Base-by-base conservation (phyloP, 495 filamentous ascomycete genomes). In the Monascus purpureus region DNA sequence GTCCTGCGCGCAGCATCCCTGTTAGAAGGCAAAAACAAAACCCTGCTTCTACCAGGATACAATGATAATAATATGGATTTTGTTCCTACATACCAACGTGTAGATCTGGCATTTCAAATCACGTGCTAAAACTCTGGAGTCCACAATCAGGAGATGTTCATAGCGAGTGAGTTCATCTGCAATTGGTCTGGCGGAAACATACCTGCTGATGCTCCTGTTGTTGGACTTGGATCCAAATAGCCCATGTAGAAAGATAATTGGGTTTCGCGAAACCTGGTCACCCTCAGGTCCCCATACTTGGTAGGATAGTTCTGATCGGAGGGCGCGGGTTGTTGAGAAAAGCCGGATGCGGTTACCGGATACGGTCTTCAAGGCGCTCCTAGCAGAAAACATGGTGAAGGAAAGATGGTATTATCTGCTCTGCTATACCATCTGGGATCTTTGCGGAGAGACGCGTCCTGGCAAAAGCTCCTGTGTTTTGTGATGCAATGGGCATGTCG, bases 171-270 rank as follows among this genome's bases (percentile, higher is more conserved):
- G n/a, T n/a, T n/a, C n/a, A n/a, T n/a, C n/a, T n/a, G n/a, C n/a
- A n/a, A n/a, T n/a, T n/a, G n/a, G n/a, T n/a, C 16, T 12, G 17
- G 24, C 15, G 13, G 25, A 22, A 24, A 43, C 83, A 66, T 72
- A 95, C 90, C 86, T 93, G 75, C 88, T 92, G 40, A 97, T 90
- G 54, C 72, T 86, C 55, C 88, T 61, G 49, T 96, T 90, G 46
- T 97, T 97, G 65, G 82, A 82, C 58, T 93, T 95, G 25, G 83
- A 93, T 14, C 90, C 90, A 49, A 97, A 96, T 11, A 97, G 66
- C 3, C 90, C 90, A 53, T 97, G 90, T 54, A 96, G 70, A 39
- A 97, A 73, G 41, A 97, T 55, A 36, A 97, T 80, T 1, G 90
- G 84, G 28, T 68, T 67, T 13, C 50, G 49, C 22, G 36, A 43